Base-by-base conservation (phyloP, 2,329 filamentous ascomycete species). In the Apiospora sp. region DNA sequence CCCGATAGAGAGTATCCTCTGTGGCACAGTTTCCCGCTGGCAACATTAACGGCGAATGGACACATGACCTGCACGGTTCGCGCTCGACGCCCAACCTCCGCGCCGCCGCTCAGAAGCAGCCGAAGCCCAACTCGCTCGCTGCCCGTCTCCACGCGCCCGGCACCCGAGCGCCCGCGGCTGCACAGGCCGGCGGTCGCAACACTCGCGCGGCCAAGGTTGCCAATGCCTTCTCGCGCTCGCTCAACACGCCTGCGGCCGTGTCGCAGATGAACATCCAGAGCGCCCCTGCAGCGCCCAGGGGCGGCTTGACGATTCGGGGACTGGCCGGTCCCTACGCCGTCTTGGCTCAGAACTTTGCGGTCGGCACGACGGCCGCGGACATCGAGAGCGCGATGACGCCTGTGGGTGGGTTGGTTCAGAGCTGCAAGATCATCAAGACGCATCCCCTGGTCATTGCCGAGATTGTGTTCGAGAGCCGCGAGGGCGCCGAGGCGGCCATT, bases 361-460 rank as follows among this genome's bases (percentile, higher is more conserved):
- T 90, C 1, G 94, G 94, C 49, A 96, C 94, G 0, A 95, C 94
- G 8, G 92, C 92, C 1, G 93, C 92, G 43, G 94, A 96, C 79
- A 94, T 96, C 73, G 93, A 95, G 84, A 93, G 92, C 77, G 94
- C 94, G 72, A 91, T 96, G 90, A 89, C 87, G n/a, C 90, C 91
- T 0, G 84, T 93, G n/a, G 93, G 92, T 51, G 93, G 92, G 43
- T 86, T 91, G 74, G 87, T 94, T 78, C 79, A 88, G 34, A 90
- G 88, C 78, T 96, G 93, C 83, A 88, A 86, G 48, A 84, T 96
- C 51, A 82, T 94, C 72, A 91, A 92, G 79, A 87, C 91, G 4
- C 84, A 85, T 41, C 94, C 94, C 0, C 91, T 92, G 4, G 90
- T 96, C 70, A 91, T 95, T 78, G 92, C 92, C 30, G 94, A 96